phyloP scores from a whole-genome alignment of 176 grass and related monocot genomes.

The Elymus sibiricus region DNA sequence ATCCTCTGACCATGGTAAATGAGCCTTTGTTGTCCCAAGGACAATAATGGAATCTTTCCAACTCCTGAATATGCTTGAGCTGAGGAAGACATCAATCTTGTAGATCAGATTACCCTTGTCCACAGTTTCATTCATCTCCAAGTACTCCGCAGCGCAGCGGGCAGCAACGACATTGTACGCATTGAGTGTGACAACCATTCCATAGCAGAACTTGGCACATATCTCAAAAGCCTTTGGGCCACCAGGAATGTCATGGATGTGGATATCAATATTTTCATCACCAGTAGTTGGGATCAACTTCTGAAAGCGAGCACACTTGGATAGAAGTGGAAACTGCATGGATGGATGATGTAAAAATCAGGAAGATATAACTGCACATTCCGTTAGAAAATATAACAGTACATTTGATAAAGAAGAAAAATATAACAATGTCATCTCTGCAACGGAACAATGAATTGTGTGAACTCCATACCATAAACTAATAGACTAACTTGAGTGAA shows the following conservation, averaged over 20 bases:
- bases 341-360: not conserved
- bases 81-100: conserved; percentile 90
- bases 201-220: conserved; percentile 96
- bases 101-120: conserved; percentile 98
- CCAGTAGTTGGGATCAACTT: conserved; percentile 64
- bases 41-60: conserved; percentile 98
- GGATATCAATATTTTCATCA: conserved; percentile 65
- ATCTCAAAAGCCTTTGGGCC: conserved; percentile 87
- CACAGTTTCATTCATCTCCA: conserved; percentile 91
- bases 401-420: not conserved
- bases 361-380: not conserved
- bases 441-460: not conserved
- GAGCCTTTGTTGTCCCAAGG: conserved; percentile 86
- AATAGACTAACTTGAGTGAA: not conserved
- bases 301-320: conserved; percentile 80
- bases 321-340: conserved; percentile 88
- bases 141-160: conserved; percentile 83
- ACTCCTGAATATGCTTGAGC: conserved; percentile 71
- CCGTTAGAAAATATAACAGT: not conserved
- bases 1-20: conserved; percentile 88
- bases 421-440: not conserved
- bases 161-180: conserved; percentile 86
- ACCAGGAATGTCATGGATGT: conserved; percentile 79
- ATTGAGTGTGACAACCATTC: conserved; percentile 79
- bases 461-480: not conserved